Conservation (phyloP, 345 rosid species). For the Capsella bursapastoris region DNA sequence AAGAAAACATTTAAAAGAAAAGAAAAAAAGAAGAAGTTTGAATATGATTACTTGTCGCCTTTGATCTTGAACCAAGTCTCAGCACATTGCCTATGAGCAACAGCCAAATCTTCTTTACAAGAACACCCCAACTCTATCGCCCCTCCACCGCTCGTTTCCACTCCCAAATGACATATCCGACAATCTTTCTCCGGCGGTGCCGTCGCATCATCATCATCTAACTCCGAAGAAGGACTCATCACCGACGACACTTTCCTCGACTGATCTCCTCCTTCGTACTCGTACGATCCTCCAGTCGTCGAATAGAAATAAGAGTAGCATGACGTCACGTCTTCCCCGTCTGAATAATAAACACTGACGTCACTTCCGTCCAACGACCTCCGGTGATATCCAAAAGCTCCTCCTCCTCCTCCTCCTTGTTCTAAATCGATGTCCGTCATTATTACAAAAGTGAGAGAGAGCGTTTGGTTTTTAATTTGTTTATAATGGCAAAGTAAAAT, state of each 20-base stretch:
- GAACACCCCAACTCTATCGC: conserved; percentile 87
- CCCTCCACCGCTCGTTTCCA: conserved; percentile 67
- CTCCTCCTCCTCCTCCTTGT: conserved; percentile 38
- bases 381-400: conserved; percentile 40
- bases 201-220: conserved; percentile 62
- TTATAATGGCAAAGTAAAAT: conserved; percentile 1
- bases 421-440: conserved; percentile 65
- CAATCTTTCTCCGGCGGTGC: conserved; percentile 67
- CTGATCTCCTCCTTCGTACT: conserved; percentile 41
- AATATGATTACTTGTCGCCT: conserved; percentile 68
- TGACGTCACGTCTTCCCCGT: conserved; percentile 74
- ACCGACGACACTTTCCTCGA: conserved; percentile 51
- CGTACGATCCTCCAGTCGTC: conserved; percentile 76
- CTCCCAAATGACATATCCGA: conserved; percentile 88
- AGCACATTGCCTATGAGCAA: conserved; percentile 95
- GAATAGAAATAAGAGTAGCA: conserved; percentile 87
- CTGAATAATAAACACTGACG: conserved; percentile 69
- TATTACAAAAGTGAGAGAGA: not conserved
- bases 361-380: conserved; percentile 43
- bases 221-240: conserved; percentile 50
- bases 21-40: not conserved
- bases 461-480: not conserved
- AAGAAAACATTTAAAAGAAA: not conserved
- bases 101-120: conserved; percentile 90
- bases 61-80: conserved; percentile 98